phyloP scores from a whole-genome alignment of 345 rosid genomes.

The Gossypioides kirkii region DNA sequence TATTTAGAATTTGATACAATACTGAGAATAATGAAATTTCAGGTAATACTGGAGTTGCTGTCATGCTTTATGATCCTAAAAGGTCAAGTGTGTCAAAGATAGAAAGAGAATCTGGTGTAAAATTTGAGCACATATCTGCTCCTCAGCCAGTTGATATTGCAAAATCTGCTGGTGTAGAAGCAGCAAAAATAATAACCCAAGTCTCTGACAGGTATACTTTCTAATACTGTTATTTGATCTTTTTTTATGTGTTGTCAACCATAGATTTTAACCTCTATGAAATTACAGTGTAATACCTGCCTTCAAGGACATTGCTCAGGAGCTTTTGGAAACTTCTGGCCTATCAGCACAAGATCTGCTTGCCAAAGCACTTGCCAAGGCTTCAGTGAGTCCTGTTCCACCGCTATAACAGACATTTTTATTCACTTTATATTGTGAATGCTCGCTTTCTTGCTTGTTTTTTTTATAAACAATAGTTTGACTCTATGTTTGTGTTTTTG shows the following conservation, averaged over 20 bases:
- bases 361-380: conserved; percentile 93
- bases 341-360: conserved; percentile 77
- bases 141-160: conserved; percentile 85
- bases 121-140: conserved; percentile 80
- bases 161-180: conserved; percentile 68
- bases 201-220: conserved; percentile 78
- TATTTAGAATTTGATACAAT: conserved; percentile 11
- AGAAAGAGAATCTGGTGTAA: conserved; percentile 81
- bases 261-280: not conserved
- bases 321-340: conserved; percentile 62
- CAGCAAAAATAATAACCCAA: conserved; percentile 63
- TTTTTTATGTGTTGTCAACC: not conserved
- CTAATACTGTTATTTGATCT: not conserved
- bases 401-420: not conserved
- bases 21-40: conserved; percentile 14
- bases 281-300: conserved; percentile 83
- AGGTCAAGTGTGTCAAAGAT: conserved; percentile 64
- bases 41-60: conserved; percentile 95
- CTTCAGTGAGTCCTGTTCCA: conserved; percentile 46
- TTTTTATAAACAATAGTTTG: no score
- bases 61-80: conserved; percentile 89
- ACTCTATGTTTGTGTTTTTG: not conserved
- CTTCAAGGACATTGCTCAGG: conserved; percentile 74
- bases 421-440: not conserved
- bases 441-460: not conserved